Evolutionary conservation across 345 rosid genomes (phyloP), one percentile per base, ranked within the genome.

Genomic region (Sisymbrium altissimum): DNA sequence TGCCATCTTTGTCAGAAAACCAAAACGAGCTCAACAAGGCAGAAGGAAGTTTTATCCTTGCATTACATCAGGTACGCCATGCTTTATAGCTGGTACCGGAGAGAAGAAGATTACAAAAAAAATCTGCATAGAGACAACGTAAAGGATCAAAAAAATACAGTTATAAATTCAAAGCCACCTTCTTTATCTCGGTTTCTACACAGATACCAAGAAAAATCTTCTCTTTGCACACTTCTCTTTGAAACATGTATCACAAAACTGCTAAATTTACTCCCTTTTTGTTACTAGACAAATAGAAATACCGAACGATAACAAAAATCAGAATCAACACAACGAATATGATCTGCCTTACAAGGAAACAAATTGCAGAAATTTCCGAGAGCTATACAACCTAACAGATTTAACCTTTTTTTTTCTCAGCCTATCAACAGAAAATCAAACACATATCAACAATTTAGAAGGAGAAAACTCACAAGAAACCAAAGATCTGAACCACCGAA

Each of bases 1-100:
- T 43, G 85, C 91, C 87, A 87, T 87, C 78, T 68, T 77, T 71
- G 81, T 61, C 85, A 79, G 50, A 81, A 4, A 73, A 48, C 70
- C 73, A 53, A 59, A 49, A 13, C 67, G 53, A 71, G 66, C 66
- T 21, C 57, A 70, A 38, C 54, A 57, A 64, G 70, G 45, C 71
- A 69, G 66, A 48, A 33, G 32, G 23, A 11, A 63, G 30, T 65
- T 29, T 68, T 63, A 66, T 29, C 63, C 77, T 72, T 41, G 18
- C 19, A 40, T 64, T 74, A 74, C 78, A 74, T 66, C 53, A 74
- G 66, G 56, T 18, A 72, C 40, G 53, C 55, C 63, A 52, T 39
- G 64, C 50, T 54, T 53, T 36, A 7, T 43, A 30, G 10, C 1
- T 33, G 45, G 7, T 9, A 49, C 53, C 53, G n/a, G 40, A 29